A percentile compares a stretch with the other conserved stretches of the same genome.
These are phyloP conservation scores for Suillus bovinus DNA, from an alignment of 768 basidiomycete genomes.

Conservation along the genomic window DNA sequence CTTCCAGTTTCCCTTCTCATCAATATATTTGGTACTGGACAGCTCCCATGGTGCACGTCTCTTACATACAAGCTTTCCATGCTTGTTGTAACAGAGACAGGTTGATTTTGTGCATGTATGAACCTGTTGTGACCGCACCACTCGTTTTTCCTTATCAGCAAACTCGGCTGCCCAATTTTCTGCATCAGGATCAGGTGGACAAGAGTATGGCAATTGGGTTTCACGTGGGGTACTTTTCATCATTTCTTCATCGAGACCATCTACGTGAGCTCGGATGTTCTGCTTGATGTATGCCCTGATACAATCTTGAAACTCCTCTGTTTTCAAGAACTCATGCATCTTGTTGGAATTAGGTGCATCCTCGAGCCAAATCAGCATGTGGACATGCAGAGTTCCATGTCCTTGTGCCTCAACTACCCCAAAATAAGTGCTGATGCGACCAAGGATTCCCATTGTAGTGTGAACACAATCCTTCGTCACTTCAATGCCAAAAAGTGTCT, in stretches of 20 bases:
- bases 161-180: too few species aligned
- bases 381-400: slow-evolving; percentile 35
- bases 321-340: slow-evolving; percentile 26
- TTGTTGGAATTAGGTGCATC: slow-evolving; percentile 32
- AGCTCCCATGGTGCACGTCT: background rate
- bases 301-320: slow-evolving; percentile 26
- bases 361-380: slow-evolving; percentile 29
- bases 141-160: too few species aligned
- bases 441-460: slow-evolving; percentile 31
- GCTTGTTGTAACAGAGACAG: background rate
- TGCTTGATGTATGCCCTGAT: slow-evolving; percentile 31
- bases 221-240: too few species aligned
- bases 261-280: slow-evolving; percentile 34
- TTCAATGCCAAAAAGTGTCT: slow-evolving; percentile 35
- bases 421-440: slow-evolving; percentile 19
- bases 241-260: background rate
- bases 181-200: too few species aligned
- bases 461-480: background rate
- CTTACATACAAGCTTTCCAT: background rate
- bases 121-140: background rate
- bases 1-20: background rate
- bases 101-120: background rate
- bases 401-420: slow-evolving; percentile 42
- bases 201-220: too few species aligned
- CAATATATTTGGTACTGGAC: background rate